phyloP scores from a whole-genome alignment of 768 basidiomycete genomes.

The Hysterangium stoloniferum region DNA sequence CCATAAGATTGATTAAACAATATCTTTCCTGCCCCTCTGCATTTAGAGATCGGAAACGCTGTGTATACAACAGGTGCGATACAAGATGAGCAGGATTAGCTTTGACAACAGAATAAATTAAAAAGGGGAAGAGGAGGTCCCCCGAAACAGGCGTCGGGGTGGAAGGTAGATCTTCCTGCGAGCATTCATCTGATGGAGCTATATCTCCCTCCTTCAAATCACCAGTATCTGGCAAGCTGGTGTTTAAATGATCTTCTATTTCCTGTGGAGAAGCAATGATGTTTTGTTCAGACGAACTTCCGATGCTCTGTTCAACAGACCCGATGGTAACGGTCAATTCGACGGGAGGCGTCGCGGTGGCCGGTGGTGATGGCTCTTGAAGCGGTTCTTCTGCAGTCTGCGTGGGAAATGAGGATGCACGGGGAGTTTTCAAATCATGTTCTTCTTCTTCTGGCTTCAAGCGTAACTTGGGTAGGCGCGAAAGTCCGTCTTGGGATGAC shows the following conservation, averaged over 20 bases:
- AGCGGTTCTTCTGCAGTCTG: not conserved
- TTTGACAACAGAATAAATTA: slow-evolving; percentile 92
- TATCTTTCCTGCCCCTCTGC: slow-evolving; percentile 82
- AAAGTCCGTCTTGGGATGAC: slow-evolving; percentile 55
- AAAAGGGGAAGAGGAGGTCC: slow-evolving; percentile 85
- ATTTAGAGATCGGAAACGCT: slow-evolving; percentile 52
- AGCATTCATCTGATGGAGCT: no score
- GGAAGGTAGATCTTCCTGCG: not conserved
- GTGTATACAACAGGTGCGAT: slow-evolving; percentile 50
- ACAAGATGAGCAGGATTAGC: slow-evolving; percentile 78
- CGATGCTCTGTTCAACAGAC: not conserved
- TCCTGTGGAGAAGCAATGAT: not conserved
- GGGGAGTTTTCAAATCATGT: slow-evolving; percentile 25
- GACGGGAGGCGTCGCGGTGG: not conserved
- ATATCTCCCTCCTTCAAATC: no score
- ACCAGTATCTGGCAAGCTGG: no score
- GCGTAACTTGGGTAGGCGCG: slow-evolving; percentile 62
- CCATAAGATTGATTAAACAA: slow-evolving; percentile 90
- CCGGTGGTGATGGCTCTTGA: not conserved
- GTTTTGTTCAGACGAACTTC: not conserved
- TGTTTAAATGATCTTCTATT: not conserved
- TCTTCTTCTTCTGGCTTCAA: slow-evolving; percentile 57
- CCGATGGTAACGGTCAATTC: no score
- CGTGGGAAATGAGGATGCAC: slow-evolving; percentile 7
- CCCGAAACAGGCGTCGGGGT: slow-evolving; percentile 47